Percentiles rank a stretch among this genome's conserved stretches.
These are phyloP conservation scores for Cyclospora cayetanensis DNA, from an alignment of 169 alveolate species.

Conservation along the genomic window DNA sequence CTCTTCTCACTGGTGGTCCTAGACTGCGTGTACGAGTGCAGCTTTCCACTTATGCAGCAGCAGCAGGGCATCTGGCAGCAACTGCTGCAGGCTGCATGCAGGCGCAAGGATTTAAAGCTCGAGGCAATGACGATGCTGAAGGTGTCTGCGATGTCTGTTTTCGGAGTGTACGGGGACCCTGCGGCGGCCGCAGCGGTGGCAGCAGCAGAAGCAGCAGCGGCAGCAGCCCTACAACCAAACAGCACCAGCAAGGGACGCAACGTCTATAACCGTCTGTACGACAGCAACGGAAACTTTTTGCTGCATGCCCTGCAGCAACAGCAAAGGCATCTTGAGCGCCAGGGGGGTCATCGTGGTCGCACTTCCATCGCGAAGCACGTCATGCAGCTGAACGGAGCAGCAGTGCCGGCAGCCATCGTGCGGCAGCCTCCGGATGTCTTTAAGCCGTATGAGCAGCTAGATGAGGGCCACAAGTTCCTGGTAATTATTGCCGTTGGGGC, in stretches of 20 bases:
- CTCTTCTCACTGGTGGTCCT: slow-evolving; percentile 19
- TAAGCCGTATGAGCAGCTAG: neutral
- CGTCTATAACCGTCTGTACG: neutral
- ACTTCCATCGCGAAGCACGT: neutral
- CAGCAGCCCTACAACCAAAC: neutral
- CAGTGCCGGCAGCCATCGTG: neutral
- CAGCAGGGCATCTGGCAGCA: slow-evolving; percentile 9
- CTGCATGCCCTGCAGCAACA: slow-evolving; percentile 36
- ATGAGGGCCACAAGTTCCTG: slow-evolving; percentile 12
- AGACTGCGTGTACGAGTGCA: slow-evolving; percentile 27
- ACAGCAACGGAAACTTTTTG: slow-evolving; percentile 1
- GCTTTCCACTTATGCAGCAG: slow-evolving; percentile 13
- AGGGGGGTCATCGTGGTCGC: neutral
- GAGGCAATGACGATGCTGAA: slow-evolving; percentile 27
- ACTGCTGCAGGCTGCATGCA: slow-evolving; percentile 38
- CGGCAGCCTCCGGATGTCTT: neutral
- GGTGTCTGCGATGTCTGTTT: neutral
- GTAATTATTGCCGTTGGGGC: neutral
- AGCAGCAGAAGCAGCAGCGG: neutral
- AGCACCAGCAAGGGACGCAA: slow-evolving; percentile 2
- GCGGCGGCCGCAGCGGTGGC: neutral
- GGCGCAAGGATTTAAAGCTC: slow-evolving; percentile 6
- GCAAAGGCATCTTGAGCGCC: neutral
- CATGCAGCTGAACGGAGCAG: neutral
- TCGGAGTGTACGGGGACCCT: slow-evolving; percentile 2